Conservation (phyloP, 345 rosid species). For the Fremontodendron californicum region DNA sequence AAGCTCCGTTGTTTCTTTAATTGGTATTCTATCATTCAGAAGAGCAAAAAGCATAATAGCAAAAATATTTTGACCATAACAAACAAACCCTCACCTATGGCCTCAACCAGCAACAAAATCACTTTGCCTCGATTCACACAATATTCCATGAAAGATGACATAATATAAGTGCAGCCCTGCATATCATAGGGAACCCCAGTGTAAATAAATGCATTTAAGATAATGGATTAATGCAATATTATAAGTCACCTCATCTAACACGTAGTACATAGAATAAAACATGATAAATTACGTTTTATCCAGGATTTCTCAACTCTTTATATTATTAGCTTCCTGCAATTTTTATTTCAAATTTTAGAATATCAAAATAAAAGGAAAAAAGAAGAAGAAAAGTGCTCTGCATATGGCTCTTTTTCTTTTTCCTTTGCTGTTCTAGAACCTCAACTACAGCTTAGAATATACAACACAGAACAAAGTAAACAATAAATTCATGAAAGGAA, state of each 20-base stretch:
- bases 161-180: conserved; percentile 74
- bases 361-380: background rate
- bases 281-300: background rate
- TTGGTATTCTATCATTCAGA: background rate
- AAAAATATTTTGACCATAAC: background rate
- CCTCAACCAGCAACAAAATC: conserved; percentile 73
- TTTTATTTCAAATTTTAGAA: background rate
- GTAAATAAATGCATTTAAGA: background rate
- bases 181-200: background rate
- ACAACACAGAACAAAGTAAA: background rate
- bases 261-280: background rate
- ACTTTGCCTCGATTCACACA: conserved; percentile 53
- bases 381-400: background rate
- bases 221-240: background rate
- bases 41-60: background rate
- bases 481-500: background rate
- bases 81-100: conserved; percentile 57
- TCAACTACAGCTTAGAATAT: background rate
- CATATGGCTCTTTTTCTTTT: background rate
- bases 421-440: background rate
- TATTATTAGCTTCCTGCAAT: background rate
- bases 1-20: background rate
- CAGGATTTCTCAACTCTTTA: background rate
- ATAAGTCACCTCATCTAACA: background rate
- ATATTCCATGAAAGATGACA: conserved; percentile 52